Percentiles rank a stretch among this genome's conserved stretches.
These are phyloP conservation scores for Jaltomata sinuosa DNA, from an alignment of 257 asterid genomes.

Conservation along the genomic window DNA sequence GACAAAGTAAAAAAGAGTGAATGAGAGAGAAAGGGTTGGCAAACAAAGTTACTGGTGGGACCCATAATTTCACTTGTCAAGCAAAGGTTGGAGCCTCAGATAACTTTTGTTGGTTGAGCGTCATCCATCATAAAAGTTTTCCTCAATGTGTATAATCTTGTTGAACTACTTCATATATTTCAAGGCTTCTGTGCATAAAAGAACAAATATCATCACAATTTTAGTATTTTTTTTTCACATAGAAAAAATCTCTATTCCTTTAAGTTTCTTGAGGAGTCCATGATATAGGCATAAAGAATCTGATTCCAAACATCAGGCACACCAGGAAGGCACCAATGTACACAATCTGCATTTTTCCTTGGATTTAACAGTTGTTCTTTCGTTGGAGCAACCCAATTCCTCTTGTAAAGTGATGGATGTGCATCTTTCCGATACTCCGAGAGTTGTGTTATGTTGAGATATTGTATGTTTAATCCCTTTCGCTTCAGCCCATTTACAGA, in stretches of 20 bases:
- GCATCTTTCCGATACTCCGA: slow-evolving; percentile 35
- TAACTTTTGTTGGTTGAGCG: too few relatives aligned
- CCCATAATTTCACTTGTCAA: too few relatives aligned
- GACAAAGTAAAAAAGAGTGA: too few relatives aligned
- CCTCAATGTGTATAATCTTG: neutral
- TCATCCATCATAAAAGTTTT: too few relatives aligned
- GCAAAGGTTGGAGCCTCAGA: too few relatives aligned
- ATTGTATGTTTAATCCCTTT: slow-evolving; percentile 19
- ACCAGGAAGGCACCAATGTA: slow-evolving; percentile 42
- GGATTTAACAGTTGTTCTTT: slow-evolving; percentile 12
- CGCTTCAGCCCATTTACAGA: slow-evolving; percentile 10
- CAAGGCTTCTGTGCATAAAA: neutral
- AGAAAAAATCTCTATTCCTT: neutral
- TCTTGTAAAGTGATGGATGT: slow-evolving; percentile 31
- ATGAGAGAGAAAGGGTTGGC: too few relatives aligned
- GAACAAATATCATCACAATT: neutral
- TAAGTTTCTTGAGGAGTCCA: neutral
- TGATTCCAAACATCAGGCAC: slow-evolving; percentile 40
- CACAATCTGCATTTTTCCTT: slow-evolving; percentile 24
- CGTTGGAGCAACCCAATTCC: slow-evolving; percentile 15
- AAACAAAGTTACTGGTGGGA: too few relatives aligned
- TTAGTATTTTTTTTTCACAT: neutral
- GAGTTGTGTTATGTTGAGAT: slow-evolving; percentile 26
- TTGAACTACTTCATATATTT: neutral
- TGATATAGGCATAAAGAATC: slow-evolving; percentile 19